Evolutionary conservation across 345 rosid genomes (phyloP).

Genomic region (Clausena lansium): DNA sequence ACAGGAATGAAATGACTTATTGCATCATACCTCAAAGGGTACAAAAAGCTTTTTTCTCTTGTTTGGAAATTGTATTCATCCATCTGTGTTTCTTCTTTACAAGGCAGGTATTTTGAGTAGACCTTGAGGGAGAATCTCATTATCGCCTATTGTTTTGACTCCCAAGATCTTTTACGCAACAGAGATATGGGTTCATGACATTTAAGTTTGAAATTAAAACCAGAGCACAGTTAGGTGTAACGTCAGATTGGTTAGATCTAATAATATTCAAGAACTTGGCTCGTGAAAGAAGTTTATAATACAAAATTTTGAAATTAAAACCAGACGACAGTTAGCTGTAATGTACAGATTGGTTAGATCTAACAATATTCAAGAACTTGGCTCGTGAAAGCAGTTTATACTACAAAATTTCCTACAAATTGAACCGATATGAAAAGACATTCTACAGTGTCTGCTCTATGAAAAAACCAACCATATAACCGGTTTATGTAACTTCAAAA

Average conservation of each 20-base stretch:
- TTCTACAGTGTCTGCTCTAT: not conserved
- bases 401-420: constrained; percentile 4
- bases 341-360: not conserved
- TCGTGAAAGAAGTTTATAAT: not conserved
- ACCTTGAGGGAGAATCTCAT: not conserved
- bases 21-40: too few species aligned
- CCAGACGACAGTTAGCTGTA: not conserved
- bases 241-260: not conserved
- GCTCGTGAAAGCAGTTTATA: too few species aligned
- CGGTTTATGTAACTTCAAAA: not conserved
- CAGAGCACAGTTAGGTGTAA: not conserved
- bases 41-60: too few species aligned
- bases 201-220: not conserved
- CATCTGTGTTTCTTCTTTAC: not conserved
- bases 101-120: not conserved
- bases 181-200: not conserved
- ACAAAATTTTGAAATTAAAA: constrained; percentile 9
- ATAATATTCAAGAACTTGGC: too few species aligned
- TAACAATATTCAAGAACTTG: too few species aligned
- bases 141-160: not conserved
- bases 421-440: not conserved
- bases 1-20: too few species aligned
- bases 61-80: not conserved
- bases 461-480: not conserved
- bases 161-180: not conserved